A percentile compares a stretch with the other conserved stretches of the same genome.
Conservation (phyloP, 352 stramenopile genomes). For the Pythium aristosporum region DNA sequence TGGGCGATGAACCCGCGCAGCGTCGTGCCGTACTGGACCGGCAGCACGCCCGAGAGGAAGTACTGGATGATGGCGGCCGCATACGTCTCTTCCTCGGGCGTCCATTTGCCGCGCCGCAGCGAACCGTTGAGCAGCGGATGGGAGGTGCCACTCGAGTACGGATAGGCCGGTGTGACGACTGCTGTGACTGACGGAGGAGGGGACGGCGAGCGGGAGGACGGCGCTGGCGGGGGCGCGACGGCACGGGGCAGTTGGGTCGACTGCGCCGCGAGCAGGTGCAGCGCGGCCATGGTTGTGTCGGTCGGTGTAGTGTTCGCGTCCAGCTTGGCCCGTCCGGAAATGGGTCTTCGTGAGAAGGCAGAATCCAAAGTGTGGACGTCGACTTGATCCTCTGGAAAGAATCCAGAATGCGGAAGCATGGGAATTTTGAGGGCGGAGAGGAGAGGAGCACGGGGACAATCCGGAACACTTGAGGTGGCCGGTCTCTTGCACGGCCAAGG, state of each 20-base stretch:
- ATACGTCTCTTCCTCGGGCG: constrained; percentile 61
- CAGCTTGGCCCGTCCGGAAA: neutral
- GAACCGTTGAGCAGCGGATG: constrained; percentile 24
- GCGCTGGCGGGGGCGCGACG: neutral
- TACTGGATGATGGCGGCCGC: constrained; percentile 66
- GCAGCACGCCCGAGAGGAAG: constrained; percentile 61
- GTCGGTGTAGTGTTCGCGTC: neutral
- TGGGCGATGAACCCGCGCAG: constrained; percentile 70
- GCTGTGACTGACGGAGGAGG: neutral
- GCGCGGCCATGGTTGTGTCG: constrained; percentile 13
- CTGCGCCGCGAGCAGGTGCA: constrained; percentile 21
- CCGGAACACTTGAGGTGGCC: constrained; percentile 11
- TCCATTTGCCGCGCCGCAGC: constrained; percentile 73
- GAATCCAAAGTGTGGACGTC: constrained; percentile 20
- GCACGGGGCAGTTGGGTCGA: constrained; percentile 19
- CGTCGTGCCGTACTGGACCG: constrained; percentile 72
- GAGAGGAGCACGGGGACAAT: neutral
- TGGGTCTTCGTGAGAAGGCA: neutral
- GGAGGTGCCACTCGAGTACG: constrained; percentile 7
- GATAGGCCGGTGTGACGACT: constrained; percentile 10
- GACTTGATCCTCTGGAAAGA: constrained; percentile 11
- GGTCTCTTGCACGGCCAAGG: constrained; percentile 1
- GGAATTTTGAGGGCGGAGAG: neutral
- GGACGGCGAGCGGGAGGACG: constrained; percentile 1
- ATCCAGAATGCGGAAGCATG: constrained; percentile 3